These are phyloP conservation scores for Aspergillus egyptiacus DNA, from an alignment of 495 filamentous ascomycete genomes.

Conservation along the genomic window DNA sequence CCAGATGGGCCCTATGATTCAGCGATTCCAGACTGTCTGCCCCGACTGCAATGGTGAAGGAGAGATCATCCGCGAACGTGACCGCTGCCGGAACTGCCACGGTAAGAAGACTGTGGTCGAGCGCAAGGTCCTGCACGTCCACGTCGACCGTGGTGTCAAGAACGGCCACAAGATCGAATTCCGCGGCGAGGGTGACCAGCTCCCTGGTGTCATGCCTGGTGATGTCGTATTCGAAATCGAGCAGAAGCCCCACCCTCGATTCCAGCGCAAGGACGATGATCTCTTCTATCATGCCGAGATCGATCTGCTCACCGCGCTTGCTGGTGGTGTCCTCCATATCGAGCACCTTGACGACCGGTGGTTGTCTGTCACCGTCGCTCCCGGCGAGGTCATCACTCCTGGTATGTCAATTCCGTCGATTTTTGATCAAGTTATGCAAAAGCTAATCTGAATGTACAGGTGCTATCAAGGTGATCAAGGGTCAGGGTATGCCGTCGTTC, in stretches of 20 bases:
- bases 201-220: conserved; percentile 83
- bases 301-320: conserved; percentile 91
- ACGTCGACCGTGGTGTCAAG: conserved; percentile 91
- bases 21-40: conserved; percentile 98
- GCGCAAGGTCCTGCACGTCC: conserved; percentile 95
- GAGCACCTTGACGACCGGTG: conserved; percentile 98
- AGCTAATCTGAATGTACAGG: conserved; percentile 46
- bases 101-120: conserved; percentile 98
- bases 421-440: background rate
- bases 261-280: conserved; percentile 94
- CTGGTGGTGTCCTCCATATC: conserved; percentile 78
- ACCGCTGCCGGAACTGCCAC: conserved; percentile 87
- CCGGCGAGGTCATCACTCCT: conserved; percentile 88
- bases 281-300: conserved; percentile 94
- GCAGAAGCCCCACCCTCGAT: conserved; percentile 91
- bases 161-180: conserved; percentile 95
- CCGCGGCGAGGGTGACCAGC: conserved; percentile 93
- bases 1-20: conserved; percentile 99
- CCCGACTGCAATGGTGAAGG: conserved; percentile 96
- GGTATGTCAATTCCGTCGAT: conserved; percentile 54
- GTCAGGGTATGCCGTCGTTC: conserved; percentile 96
- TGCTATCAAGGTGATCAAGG: conserved; percentile 86
- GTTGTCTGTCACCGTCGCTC: conserved; percentile 83
- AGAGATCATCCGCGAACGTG: conserved; percentile 91
- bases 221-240: conserved; percentile 98